Percentiles rank a stretch among this genome's conserved stretches.
These are phyloP conservation scores for Leptographium galeiforme DNA, from an alignment of 2,329 filamentous ascomycete genomes.

Conservation along the genomic window DNA sequence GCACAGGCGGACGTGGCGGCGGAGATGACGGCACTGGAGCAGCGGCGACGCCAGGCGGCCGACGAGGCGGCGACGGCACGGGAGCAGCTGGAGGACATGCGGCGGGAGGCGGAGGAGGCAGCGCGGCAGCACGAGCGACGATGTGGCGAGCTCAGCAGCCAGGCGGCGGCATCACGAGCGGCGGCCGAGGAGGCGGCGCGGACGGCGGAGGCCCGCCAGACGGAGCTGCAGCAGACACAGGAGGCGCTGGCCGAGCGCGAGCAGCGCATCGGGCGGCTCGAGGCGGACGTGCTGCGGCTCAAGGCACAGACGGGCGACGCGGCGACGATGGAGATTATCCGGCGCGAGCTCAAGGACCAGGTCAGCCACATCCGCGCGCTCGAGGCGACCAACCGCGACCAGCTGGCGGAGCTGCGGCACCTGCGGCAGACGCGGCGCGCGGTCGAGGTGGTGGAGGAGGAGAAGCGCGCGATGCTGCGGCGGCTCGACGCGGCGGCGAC, in stretches of 20 bases:
- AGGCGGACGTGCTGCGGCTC: slow-evolving; percentile 69
- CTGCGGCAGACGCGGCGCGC: slow-evolving; percentile 70
- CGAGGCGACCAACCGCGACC: slow-evolving; percentile 68
- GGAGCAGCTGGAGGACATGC: slow-evolving; percentile 69
- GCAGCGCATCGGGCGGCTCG: slow-evolving; percentile 55
- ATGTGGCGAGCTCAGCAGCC: slow-evolving; percentile 38
- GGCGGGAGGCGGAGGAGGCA: slow-evolving; percentile 51
- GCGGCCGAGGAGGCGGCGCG: slow-evolving; percentile 44
- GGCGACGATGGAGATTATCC: slow-evolving; percentile 74
- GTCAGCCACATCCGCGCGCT: slow-evolving; percentile 80
- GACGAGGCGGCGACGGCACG: slow-evolving; percentile 61
- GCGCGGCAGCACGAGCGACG: slow-evolving; percentile 47
- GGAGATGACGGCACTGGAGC: slow-evolving; percentile 54
- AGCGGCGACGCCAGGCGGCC: slow-evolving; percentile 54
- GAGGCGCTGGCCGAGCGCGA: slow-evolving; percentile 57
- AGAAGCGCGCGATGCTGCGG: slow-evolving; percentile 72
- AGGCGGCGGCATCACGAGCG: slow-evolving; percentile 31
- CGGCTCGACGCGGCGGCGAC: slow-evolving; percentile 63
- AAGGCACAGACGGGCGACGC: slow-evolving; percentile 80
- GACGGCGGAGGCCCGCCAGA: slow-evolving; percentile 42
- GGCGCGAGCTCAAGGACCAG: slow-evolving; percentile 79
- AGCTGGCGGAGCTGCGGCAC: slow-evolving; percentile 65
- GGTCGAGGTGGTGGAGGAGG: slow-evolving; percentile 89
- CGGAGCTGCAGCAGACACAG: slow-evolving; percentile 46
- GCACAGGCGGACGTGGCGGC: slow-evolving; percentile 34